Evolutionary conservation across 2,329 filamentous ascomycete genomes (phyloP), one percentile per base, ranked within the genome.

Genomic region (Fusarium sp.): DNA sequence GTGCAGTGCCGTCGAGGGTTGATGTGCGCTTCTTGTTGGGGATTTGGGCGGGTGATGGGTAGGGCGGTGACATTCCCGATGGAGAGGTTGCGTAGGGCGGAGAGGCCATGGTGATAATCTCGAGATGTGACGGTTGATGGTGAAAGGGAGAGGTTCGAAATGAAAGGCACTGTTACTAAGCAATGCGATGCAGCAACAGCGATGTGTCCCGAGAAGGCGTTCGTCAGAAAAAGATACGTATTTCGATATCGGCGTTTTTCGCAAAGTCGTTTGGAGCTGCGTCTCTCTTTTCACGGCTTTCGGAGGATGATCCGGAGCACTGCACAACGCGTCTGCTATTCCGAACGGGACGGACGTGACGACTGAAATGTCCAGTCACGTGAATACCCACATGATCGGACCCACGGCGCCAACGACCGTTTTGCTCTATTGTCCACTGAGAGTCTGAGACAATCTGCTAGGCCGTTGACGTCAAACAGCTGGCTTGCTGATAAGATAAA

Each of bases 21-120:
- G 86, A 85, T 2, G 80, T 76, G 70, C 91, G 90, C 79, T 92
- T 93, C 81, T 91, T 93, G 77, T 78, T 82, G 18, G 83, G 80
- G 52, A 84, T 80, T 56, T 88, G 87, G 17, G 85, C 80, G 41
- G 86, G 86, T 39, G 84, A 84, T 59, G 84, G 85, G 75, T 85
- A 85, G 4, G 87, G 87, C 42, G 89, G 87, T 58, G 89, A 91
- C 81, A 84, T 85, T 79, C 83, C 86, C 59, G 85, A 83, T 6
- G 86, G 85, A 27, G 87, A 88, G 69, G 83, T 80, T 27, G 79
- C 80, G 75, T 83, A 84, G 2, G 86, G 86, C 70, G 89, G 89
- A 49, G 89, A 90, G 74, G 90, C 89, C 85, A 86, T 89, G 31
- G 14, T 62, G 55, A 63, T 42, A 33, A 5, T 27, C 41, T 60